phyloP scores from a whole-genome alignment of 768 basidiomycete species.

The Tulasnella sp. region DNA sequence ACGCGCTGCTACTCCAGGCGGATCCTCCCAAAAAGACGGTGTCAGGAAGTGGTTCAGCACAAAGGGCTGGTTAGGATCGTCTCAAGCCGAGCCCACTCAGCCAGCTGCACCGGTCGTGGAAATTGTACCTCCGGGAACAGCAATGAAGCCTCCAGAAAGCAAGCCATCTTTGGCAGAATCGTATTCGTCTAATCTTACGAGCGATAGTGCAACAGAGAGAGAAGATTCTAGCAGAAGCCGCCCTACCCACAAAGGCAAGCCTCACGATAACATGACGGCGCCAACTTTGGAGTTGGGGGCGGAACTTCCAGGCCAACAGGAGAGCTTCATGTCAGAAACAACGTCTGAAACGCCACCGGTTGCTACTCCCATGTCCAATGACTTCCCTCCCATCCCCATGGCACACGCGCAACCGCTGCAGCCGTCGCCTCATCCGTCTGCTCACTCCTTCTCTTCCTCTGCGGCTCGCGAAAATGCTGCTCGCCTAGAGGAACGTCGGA shows the following conservation, averaged over 20 bases:
- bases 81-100: slow-evolving; percentile 37
- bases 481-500: slow-evolving; percentile 12
- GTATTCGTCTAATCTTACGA: slow-evolving; percentile 36
- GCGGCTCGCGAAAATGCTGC: background rate
- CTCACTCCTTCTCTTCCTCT: background rate
- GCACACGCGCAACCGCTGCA: background rate
- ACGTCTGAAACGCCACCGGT: slow-evolving; percentile 10
- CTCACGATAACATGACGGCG: background rate
- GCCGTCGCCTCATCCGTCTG: background rate
- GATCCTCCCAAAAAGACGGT: slow-evolving; percentile 48
- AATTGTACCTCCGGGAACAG: slow-evolving; percentile 21
- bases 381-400: background rate
- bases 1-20: background rate
- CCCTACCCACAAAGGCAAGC: background rate
- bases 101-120: slow-evolving; percentile 39
- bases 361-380: slow-evolving; percentile 1
- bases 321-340: slow-evolving; percentile 2
- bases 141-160: slow-evolving; percentile 44
- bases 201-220: slow-evolving; percentile 13
- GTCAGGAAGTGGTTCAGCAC: slow-evolving; percentile 70
- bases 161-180: slow-evolving; percentile 68
- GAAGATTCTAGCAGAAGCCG: slow-evolving; percentile 8
- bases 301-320: slow-evolving; percentile 16
- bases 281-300: slow-evolving; percentile 17
- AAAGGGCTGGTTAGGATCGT: slow-evolving; percentile 53